phyloP scores from a whole-genome alignment of 768 basidiomycete genomes.

The Tephrocybe sp. region DNA sequence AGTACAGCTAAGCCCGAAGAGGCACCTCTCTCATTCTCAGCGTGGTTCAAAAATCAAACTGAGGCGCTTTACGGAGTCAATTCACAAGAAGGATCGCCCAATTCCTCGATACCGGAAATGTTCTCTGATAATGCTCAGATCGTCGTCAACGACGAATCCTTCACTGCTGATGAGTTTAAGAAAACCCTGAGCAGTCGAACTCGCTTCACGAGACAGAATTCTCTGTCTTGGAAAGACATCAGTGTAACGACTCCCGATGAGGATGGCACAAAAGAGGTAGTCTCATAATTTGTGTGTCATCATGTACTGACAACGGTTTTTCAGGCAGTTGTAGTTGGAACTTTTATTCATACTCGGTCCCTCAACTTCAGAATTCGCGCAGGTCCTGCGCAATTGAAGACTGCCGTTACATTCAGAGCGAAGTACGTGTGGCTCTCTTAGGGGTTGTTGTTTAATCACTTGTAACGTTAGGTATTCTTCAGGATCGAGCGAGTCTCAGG shows the following conservation, averaged over 20 bases:
- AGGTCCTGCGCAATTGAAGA: conserved; percentile 32
- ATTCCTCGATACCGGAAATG: conserved; percentile 14
- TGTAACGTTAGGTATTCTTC: neutral
- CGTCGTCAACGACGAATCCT: conserved; percentile 28
- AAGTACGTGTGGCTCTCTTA: neutral
- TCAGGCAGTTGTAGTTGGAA: conserved; percentile 39
- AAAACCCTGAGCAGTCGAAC: conserved; percentile 22
- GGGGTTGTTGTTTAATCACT: neutral
- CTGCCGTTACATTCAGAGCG: conserved; percentile 37
- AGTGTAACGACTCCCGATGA: conserved; percentile 27
- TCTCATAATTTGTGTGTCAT: neutral
- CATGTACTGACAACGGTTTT: neutral
- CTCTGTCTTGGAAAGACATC: conserved; percentile 35
- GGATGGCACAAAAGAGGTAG: conserved; percentile 1
- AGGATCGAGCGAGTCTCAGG: conserved; percentile 24
- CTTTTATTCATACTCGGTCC: conserved; percentile 36
- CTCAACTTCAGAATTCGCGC: conserved; percentile 41
- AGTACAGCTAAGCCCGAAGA: too few relatives aligned
- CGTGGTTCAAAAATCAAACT: conserved; percentile 31
- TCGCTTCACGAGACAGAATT: conserved; percentile 18
- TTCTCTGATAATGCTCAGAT: conserved; percentile 35
- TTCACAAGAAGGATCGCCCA: conserved; percentile 7
- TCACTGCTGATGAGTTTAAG: conserved; percentile 26
- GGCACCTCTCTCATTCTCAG: too few relatives aligned
- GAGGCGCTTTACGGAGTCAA: conserved; percentile 24